Base-by-base conservation (phyloP, 129 eudicot genomes). In the Chrysanthemum makinoi region DNA sequence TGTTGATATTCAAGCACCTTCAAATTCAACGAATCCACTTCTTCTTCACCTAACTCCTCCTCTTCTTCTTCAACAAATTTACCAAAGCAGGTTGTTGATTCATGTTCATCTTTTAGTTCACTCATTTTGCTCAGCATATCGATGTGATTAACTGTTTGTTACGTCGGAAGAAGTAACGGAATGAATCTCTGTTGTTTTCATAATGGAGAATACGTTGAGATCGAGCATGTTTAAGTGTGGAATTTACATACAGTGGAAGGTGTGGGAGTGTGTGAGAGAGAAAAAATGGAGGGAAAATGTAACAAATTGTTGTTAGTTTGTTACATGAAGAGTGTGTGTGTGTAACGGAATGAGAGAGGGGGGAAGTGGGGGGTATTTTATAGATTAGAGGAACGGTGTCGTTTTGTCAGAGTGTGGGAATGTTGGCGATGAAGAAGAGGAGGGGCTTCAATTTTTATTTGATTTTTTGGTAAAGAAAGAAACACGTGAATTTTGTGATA, bases 1-100 rank as follows among this genome's bases (percentile, higher is more conserved):
- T 55, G 66, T 63, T 70, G 72, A 66, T 19, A 67, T 62, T 80
- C 88, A 69, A 81, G 81, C 30, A 60, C 87, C 75, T 86, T 71
- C 22, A 88, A 77, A 77, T 91, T 88, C 70, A 91, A 65, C 96
- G 91, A 91, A 53, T 73, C 85, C 46, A n/a, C n/a, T n/a, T n/a
- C n/a, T 5, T 46, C 35, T 5, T 65, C 54, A 73, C 64, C 81
- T 50, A 83, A 16, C 72, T 83, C 83, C 52, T 59, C 65, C 8
- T 65, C 54, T 62, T 67, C 81, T 46, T 81, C 17, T 62, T 80
- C 83, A 92, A 85, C 10, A 89, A 72, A 22, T 22, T 22, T 22
- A 22, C 24, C 24, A 22, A 22, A 22, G 24, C 24, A 22, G 24
- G 24, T 83, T 91, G 91, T 68, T 12, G 79, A 77, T 56, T 55